Evolutionary conservation across 148 eudicot species (phyloP), one percentile per base, ranked within the genome.

Genomic region (Pharnaceum exiguum): DNA sequence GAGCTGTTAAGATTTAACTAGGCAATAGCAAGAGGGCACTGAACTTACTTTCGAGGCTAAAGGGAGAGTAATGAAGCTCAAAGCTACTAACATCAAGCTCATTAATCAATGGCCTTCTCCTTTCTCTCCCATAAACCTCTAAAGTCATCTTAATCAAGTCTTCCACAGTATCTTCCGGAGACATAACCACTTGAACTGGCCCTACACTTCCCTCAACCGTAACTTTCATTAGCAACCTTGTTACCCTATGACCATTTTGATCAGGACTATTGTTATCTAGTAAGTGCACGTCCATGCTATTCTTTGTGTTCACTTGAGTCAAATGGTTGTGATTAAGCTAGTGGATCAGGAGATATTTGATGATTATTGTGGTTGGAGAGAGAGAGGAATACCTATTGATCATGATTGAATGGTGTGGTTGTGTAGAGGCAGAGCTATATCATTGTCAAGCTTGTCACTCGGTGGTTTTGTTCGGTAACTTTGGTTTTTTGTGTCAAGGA

Each of bases 51-150:
- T 81, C 72, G 5, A 87, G 58, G 62, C 71, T 74, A 57, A 87
- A 87, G 31, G 74, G 83, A 2, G 95, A 83, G 51, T 83, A 87
- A 59, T 87, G 95, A 51, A 87, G 89, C 63, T 75, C 64, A 54
- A 74, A 81, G 17, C 65, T 52, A 0, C 38, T 45, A 27, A 68
- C 46, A 53, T 75, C 74, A 16, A 24, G 26, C 13, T 56, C 52
- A 18, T 10, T 15, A 70, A 74, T 35, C 63, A 83, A 53, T 4
- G 90, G 82, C 51, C 87, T 67, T 53, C 87, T 58, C 59, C 36
- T 70, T 62, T 83, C 85, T 60, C 73, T 81, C 47, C 46, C 57
- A 59, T 81, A 83, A 13, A 74, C 44, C 45, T 65, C 71, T 0
- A 83, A 35, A 24, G 72, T 83, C 39, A 79, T 79, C 69, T 59